Evolutionary conservation across 345 rosid genomes (phyloP), one percentile per base, ranked within the genome.

Genomic region (Rubroshorea leprosula): DNA sequence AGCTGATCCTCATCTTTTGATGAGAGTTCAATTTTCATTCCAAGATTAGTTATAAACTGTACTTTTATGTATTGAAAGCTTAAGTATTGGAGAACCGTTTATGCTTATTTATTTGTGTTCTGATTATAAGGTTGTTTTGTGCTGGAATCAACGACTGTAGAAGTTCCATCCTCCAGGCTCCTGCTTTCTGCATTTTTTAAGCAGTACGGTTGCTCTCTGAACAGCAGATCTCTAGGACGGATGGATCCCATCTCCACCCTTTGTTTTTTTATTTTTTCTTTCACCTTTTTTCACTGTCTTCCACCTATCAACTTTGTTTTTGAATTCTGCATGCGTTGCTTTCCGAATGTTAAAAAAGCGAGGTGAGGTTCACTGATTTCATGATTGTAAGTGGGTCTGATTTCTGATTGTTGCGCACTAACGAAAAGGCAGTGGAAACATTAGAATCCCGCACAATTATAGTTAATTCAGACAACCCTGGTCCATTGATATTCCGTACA

Each of bases 341-440:
- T 75, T 75, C 48, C 61, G 62, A 65, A 51, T 51, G n/a, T 18
- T 41, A 58, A 58, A 75, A 65, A 35, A 1, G 1, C 12, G 41
- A 8, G 63, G 54, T 7, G 51, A 44, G 51, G 23, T 14, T 21
- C 23, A 60, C 57, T 48, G 75, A 61, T 55, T 64, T 67, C 71
- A 53, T 21, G 52, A 62, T 66, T 58, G 67, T 22, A 24, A 29
- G 31, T 51, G 59, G 63, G 58, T 56, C 51, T 22, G 68, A 60
- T 31, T 54, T 60, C 31, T 62, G 54, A 65, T n/a, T n/a, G n/a
- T n/a, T 13, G 11, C 41, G 76, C 74, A 79, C 78, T 54, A 11
- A 48, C 10, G 41, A 63, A 67, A 72, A 58, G 22, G 56, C 41
- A 35, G 41, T 35, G 41, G 41, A 35, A 3, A 35, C 41, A 2